Percentiles rank a stretch among this genome's conserved stretches.
These are phyloP conservation scores for Vanrija sp. DNA, from an alignment of 1,284 basidiomycete species.

Conservation along the genomic window DNA sequence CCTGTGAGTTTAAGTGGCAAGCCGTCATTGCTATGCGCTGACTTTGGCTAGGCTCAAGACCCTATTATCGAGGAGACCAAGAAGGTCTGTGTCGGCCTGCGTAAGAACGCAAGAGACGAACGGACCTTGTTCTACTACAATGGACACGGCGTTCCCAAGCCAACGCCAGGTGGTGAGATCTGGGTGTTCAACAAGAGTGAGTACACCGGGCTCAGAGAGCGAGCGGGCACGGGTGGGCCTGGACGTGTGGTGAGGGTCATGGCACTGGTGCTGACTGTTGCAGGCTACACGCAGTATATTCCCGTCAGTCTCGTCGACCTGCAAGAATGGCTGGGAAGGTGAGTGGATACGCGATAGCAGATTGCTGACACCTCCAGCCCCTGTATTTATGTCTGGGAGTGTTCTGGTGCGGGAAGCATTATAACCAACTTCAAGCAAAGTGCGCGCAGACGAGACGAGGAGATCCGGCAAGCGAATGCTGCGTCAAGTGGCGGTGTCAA, in stretches of 20 bases:
- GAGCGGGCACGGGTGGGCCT: not conserved
- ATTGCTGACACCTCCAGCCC: constrained; percentile 56
- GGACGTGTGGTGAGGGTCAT: not conserved
- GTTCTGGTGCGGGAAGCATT: constrained; percentile 90
- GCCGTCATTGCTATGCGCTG: not conserved
- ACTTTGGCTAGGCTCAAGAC: constrained; percentile 64
- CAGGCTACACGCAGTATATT: constrained; percentile 93
- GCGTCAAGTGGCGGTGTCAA: constrained; percentile 14
- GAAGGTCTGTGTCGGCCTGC: constrained; percentile 77
- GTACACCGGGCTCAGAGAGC: constrained; percentile 15
- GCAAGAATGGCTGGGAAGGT: constrained; percentile 75
- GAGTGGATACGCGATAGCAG: constrained; percentile 8
- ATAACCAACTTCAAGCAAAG: constrained; percentile 86
- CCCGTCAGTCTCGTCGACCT: constrained; percentile 91
- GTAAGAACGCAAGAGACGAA: constrained; percentile 88
- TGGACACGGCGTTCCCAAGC: constrained; percentile 95
- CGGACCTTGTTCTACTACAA: constrained; percentile 97
- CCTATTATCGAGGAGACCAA: constrained; percentile 93
- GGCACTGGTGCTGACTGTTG: constrained; percentile 7
- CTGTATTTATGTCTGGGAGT: constrained; percentile 98
- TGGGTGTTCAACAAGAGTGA: constrained; percentile 93
- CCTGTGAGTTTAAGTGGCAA: constrained; percentile 48
- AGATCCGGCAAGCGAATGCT: constrained; percentile 47
- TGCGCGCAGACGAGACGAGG: constrained; percentile 78
- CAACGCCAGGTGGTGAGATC: constrained; percentile 91